phyloP scores from a whole-genome alignment of 2,329 filamentous ascomycete species.

The Rhexocercosporidium sp. region DNA sequence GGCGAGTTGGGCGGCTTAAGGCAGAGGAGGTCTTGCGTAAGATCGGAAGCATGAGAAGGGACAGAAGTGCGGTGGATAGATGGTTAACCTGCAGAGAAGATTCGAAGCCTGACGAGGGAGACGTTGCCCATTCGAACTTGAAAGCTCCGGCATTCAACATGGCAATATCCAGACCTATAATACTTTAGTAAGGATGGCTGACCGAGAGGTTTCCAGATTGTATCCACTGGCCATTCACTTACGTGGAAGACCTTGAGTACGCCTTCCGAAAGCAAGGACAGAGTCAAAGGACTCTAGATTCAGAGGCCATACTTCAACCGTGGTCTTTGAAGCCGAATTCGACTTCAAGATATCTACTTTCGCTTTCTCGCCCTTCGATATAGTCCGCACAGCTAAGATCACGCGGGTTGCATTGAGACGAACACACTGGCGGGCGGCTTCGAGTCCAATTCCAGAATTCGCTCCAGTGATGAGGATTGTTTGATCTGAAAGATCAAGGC shows the following conservation, averaged over 20 bases:
- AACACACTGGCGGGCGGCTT: no score
- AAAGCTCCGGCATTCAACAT: slow-evolving; percentile 27
- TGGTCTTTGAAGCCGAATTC: slow-evolving; percentile 33
- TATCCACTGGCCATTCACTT: background rate
- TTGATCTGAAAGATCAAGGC: no score
- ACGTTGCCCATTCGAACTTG: slow-evolving; percentile 16
- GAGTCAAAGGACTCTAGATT: slow-evolving; percentile 25
- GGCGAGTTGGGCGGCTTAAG: background rate
- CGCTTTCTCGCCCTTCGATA: slow-evolving; percentile 50
- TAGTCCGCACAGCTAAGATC: no score
- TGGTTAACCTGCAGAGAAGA: slow-evolving; percentile 16
- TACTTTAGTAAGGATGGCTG: background rate
- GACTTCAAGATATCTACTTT: slow-evolving; percentile 36
- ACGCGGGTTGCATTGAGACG: no score
- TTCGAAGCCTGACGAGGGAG: slow-evolving; percentile 7
- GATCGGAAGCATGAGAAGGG: slow-evolving; percentile 3
- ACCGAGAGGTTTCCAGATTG: no score
- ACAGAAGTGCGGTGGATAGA: slow-evolving; percentile 15
- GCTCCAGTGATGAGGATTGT: no score
- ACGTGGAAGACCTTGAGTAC: background rate
- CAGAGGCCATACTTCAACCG: slow-evolving; percentile 12
- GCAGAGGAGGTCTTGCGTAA: background rate
- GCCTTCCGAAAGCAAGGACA: slow-evolving; percentile 14
- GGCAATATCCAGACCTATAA: slow-evolving; percentile 23
- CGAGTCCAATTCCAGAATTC: no score